Evolutionary conservation across 2,329 filamentous ascomycete species (phyloP).

Genomic region (Zymoseptoria ardabiliae): DNA sequence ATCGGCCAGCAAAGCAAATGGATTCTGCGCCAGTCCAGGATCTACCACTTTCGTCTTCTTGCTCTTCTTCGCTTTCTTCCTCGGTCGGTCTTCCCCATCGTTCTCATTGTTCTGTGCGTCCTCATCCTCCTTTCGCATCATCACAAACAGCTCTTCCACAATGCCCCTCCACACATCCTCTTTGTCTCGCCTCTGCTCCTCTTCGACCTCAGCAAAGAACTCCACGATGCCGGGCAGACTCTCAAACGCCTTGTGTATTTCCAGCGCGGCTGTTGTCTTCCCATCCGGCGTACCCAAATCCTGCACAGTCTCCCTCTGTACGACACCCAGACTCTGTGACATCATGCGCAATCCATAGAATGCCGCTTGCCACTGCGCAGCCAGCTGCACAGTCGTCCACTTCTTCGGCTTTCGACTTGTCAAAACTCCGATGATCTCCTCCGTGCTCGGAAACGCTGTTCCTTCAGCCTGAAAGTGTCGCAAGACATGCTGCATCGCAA

Average conservation of each 20-base stretch:
- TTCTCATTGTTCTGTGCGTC: conserved; percentile 56
- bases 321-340: conserved; percentile 28
- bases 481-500: conserved; percentile 16
- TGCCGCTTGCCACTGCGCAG: conserved; percentile 35
- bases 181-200: conserved; percentile 2
- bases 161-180: conserved; percentile 10
- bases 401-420: conserved; percentile 26
- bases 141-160: conserved; percentile 1
- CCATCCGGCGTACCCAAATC: conserved; percentile 55
- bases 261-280: not conserved
- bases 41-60: conserved; percentile 51
- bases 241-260: conserved; percentile 1
- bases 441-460: conserved; percentile 12
- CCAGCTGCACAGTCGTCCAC: conserved; percentile 35
- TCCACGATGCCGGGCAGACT: conserved; percentile 15
- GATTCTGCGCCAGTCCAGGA: conserved; percentile 7
- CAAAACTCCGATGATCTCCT: conserved; percentile 20
- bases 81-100: conserved; percentile 47
- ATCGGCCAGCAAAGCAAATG: conserved; percentile 16
- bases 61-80: conserved; percentile 51
- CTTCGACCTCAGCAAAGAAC: conserved; percentile 11
- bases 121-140: conserved; percentile 2
- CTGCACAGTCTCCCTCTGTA: conserved; percentile 48
- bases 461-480: conserved; percentile 7
- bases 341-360: conserved; percentile 39